Evolutionary conservation across 768 basidiomycete species (phyloP), one percentile per base, ranked within the genome.

Genomic region (Tylopilus sp.): DNA sequence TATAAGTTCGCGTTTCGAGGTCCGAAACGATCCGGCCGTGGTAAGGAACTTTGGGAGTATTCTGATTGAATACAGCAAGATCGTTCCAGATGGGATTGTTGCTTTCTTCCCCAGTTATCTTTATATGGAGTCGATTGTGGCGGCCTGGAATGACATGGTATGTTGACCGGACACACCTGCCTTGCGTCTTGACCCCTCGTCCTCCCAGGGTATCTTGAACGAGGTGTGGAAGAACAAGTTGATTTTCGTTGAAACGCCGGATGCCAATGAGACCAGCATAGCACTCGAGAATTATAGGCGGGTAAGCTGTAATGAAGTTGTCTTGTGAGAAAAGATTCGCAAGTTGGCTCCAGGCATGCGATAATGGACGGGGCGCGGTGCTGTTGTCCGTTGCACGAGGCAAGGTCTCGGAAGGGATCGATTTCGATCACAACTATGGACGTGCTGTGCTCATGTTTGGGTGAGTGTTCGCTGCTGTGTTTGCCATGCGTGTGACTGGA

Each of bases 111-210:
- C 97, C 18, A 93, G 91, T 71, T 99, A 99, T 73, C 82, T 99
- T 13, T 99, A 99, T 70, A 99, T 99, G 97, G 97, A 99, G 70
- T 94, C 91, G 21, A 99, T 99, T 52, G 97, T 98, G 11, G 93
- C 94, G 2, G 97, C 97, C n/a, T 99, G 97, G 97, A 98, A 98
- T 65, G 97, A 99, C 69, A 99, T 99, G 97, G 97, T 95, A 67
- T 47, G 86, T 72, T 41, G 25, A 40, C 13, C 44, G 26, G 33
- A 25, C 31, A 20, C 33, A 1, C 21, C 18, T 3, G n/a, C 9
- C 8, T 3, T 5, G 23, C 7, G 47, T 47, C 5, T 39, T 48
- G 52, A 55, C 40, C 46, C 17, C 15, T 52, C 11, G 35, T 35
- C 47, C 25, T 52, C 25, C n/a, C 63, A 99, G 97, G 95, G 95